Evolutionary conservation across 345 rosid genomes (phyloP).

Genomic region (Gossypium thurberi): DNA sequence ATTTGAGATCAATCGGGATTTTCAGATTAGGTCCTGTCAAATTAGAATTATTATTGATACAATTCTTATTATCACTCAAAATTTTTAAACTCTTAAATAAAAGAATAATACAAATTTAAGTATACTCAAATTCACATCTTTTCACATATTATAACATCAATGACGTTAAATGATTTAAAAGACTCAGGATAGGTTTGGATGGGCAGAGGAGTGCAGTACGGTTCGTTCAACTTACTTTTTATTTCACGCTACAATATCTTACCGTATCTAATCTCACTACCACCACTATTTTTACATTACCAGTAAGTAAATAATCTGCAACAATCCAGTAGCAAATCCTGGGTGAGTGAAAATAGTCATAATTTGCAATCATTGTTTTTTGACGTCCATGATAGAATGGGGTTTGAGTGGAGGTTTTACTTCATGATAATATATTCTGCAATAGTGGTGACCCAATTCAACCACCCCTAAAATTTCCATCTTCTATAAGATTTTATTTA

Average conservation of each 20-base stretch:
- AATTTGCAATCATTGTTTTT: not conserved
- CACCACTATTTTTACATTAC: rapidly evolving
- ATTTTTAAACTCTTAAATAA: too few relatives aligned
- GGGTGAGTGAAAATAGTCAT: not conserved
- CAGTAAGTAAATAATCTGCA: too few relatives aligned
- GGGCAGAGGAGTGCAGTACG: rapidly evolving
- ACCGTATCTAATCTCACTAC: rapidly evolving
- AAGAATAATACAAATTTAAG: too few relatives aligned
- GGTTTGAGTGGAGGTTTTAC: not conserved
- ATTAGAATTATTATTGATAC: too few relatives aligned
- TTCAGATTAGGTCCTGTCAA: too few relatives aligned
- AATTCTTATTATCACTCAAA: too few relatives aligned
- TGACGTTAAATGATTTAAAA: too few relatives aligned
- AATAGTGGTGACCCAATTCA: not conserved
- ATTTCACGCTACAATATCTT: rapidly evolving
- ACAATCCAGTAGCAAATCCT: not conserved
- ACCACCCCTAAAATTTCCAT: not conserved
- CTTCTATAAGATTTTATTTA: not conserved
- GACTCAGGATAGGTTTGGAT: too few relatives aligned
- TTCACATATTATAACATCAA: too few relatives aligned
- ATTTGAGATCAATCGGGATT: too few relatives aligned
- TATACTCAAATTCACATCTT: too few relatives aligned
- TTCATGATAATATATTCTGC: not conserved
- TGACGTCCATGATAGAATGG: not conserved
- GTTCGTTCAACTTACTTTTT: rapidly evolving